A percentile compares a stretch with the other conserved stretches of the same genome.
Conservation (phyloP, 495 filamentous ascomycete species). For the Articulospora tetracladia region DNA sequence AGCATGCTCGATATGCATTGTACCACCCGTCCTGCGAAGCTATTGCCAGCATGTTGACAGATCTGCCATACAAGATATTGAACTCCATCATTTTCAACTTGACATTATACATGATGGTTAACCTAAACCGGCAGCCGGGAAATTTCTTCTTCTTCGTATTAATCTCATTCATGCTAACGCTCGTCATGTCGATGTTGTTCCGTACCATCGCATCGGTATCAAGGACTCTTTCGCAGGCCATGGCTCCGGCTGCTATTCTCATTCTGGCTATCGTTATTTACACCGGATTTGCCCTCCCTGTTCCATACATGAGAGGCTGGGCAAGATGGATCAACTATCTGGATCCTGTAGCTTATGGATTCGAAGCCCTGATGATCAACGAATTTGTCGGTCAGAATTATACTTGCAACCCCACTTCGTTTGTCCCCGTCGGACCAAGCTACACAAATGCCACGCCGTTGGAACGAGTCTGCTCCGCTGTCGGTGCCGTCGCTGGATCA, state of each 20-base stretch:
- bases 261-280: constrained; percentile 82
- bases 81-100: constrained; percentile 69
- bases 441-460: constrained; percentile 3
- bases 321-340: constrained; percentile 84
- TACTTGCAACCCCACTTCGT: constrained; percentile 1
- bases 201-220: constrained; percentile 75
- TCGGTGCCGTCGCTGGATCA: constrained; percentile 14
- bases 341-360: constrained; percentile 82
- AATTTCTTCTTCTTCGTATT: constrained; percentile 79
- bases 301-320: constrained; percentile 65
- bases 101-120: constrained; percentile 73
- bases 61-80: constrained; percentile 67
- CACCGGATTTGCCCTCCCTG: constrained; percentile 82
- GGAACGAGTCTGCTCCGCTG: constrained; percentile 7
- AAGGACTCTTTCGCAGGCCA: constrained; percentile 74
- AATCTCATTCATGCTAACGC: constrained; percentile 59
- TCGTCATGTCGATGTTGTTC: constrained; percentile 78
- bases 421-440: constrained; percentile 9
- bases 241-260: constrained; percentile 75
- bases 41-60: constrained; percentile 69
- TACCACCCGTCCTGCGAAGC: constrained; percentile 78
- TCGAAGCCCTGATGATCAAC: constrained; percentile 85
- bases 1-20: constrained; percentile 80
- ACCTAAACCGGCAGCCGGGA: constrained; percentile 78
- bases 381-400: constrained; percentile 37